phyloP scores from a whole-genome alignment of 2,329 filamentous ascomycete genomes.

The Neurospora sp. region DNA sequence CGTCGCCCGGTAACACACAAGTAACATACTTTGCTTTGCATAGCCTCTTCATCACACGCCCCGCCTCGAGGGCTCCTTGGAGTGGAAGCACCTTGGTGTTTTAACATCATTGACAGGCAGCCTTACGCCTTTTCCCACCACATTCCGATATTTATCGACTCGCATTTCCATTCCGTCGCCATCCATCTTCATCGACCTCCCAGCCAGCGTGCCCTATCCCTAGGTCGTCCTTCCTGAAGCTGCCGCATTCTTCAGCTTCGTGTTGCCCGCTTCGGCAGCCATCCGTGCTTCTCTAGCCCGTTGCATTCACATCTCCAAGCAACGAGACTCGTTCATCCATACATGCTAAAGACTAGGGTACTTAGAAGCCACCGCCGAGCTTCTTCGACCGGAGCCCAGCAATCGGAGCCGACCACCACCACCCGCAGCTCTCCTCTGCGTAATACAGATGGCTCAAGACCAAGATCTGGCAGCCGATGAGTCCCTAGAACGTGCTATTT shows the following conservation, averaged over 20 bases:
- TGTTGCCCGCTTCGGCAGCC: not conserved
- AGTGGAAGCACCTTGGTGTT: not conserved
- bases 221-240: not conserved
- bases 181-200: not conserved
- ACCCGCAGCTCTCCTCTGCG: slow-evolving; percentile 26
- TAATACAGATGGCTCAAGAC: slow-evolving; percentile 43
- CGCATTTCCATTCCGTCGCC: not conserved
- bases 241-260: not conserved
- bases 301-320: not conserved
- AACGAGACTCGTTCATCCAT: slow-evolving; percentile 22
- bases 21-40: not conserved
- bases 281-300: not conserved
- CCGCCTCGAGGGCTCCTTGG: not conserved
- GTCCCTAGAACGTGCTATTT: slow-evolving; percentile 48
- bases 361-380: slow-evolving; percentile 39
- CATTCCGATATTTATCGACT: not conserved
- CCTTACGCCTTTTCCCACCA: not conserved
- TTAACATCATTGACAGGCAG: not conserved
- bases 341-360: slow-evolving; percentile 47
- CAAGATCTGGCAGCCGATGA: slow-evolving; percentile 35
- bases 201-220: not conserved
- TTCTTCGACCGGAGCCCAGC: slow-evolving; percentile 44
- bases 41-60: not conserved
- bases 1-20: not conserved
- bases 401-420: slow-evolving; percentile 36